Conservation (phyloP, 306 rosid genomes). For the Boehmeria nivea region DNA sequence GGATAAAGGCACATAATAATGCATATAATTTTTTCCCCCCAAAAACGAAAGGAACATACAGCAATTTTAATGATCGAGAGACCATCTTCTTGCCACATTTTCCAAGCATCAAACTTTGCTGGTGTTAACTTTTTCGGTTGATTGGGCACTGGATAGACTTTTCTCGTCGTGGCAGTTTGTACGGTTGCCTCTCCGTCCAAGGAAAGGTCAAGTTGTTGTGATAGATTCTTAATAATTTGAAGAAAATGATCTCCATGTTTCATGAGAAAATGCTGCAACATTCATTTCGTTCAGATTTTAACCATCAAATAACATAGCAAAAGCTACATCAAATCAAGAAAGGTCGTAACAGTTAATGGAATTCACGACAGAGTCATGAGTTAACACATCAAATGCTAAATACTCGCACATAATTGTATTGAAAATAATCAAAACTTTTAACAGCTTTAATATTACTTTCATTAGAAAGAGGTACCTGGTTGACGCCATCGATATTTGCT, state of each 20-base stretch:
- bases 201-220: conserved; percentile 45
- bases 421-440: neutral
- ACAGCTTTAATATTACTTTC: conserved; percentile 5
- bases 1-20: conserved; percentile 9
- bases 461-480: conserved; percentile 56
- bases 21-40: neutral
- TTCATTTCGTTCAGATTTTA: too few species aligned
- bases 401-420: neutral
- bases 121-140: conserved; percentile 40
- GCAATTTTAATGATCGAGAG: conserved; percentile 60
- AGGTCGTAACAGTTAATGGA: neutral
- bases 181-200: conserved; percentile 55
- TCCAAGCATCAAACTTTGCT: conserved; percentile 78
- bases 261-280: conserved; percentile 63
- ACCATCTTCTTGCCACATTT: conserved; percentile 79
- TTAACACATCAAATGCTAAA: too few species aligned
- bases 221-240: conserved; percentile 40
- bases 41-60: conserved; percentile 44
- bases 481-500: conserved; percentile 83
- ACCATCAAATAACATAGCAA: conserved; percentile 14
- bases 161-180: conserved; percentile 38
- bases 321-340: neutral
- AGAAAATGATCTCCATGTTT: conserved; percentile 68
- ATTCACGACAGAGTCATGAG: too few species aligned
- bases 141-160: conserved; percentile 35